These are phyloP conservation scores for Aeminium ludgeri DNA, from an alignment of 495 filamentous ascomycete genomes.

Conservation along the genomic window DNA sequence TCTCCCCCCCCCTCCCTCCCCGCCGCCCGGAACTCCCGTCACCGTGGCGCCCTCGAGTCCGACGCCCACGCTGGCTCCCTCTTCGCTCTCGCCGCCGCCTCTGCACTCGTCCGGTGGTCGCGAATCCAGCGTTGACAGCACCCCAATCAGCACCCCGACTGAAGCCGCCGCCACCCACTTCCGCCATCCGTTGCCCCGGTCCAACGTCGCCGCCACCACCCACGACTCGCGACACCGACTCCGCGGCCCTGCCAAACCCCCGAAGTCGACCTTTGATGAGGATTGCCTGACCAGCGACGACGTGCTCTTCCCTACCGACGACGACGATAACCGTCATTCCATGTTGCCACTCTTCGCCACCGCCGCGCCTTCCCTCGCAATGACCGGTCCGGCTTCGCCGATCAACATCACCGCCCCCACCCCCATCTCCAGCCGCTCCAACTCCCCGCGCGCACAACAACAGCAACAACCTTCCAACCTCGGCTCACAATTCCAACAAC, in stretches of 20 bases:
- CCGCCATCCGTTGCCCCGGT: background rate
- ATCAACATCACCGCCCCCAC: constrained; percentile 40
- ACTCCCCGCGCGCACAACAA: constrained; percentile 44
- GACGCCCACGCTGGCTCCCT: constrained; percentile 7
- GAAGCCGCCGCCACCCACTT: constrained; percentile 12
- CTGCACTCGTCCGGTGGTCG: constrained; percentile 21
- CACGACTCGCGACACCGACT: background rate
- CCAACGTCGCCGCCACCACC: background rate
- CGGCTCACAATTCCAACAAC: constrained; percentile 41
- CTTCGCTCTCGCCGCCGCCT: constrained; percentile 21
- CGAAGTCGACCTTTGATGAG: background rate
- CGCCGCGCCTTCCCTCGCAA: constrained; percentile 21
- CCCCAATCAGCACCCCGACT: constrained; percentile 19
- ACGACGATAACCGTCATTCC: constrained; percentile 15
- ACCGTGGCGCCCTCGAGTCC: background rate
- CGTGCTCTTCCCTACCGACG: constrained; percentile 19
- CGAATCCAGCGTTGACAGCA: constrained; percentile 20
- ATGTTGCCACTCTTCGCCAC: constrained; percentile 32
- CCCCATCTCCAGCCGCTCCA: constrained; percentile 30
- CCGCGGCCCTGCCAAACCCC: background rate
- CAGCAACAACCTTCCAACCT: constrained; percentile 36
- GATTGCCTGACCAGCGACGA: constrained; percentile 15
- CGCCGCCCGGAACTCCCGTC: too few species aligned
- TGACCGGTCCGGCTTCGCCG: constrained; percentile 38
- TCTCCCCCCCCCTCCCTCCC: too few species aligned